Percentiles rank a stretch among this genome's conserved stretches.
Conservation (phyloP, 202 grass and related monocot species). For the Schoenoplectus tabernaemontani region DNA sequence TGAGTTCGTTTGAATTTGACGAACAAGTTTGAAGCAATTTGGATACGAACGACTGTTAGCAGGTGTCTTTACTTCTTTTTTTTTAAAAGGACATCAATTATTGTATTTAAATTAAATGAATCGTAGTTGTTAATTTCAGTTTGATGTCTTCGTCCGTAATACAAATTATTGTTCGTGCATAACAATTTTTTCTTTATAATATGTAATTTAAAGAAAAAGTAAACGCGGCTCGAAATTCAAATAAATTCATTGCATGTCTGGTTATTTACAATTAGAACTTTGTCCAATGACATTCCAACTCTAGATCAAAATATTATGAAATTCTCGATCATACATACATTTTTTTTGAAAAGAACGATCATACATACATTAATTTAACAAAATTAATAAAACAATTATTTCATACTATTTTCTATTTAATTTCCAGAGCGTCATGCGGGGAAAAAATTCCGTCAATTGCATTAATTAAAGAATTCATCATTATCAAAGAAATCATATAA, state of each 20-base stretch:
- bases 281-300: not conserved
- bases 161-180: not conserved
- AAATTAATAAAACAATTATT: too few species aligned
- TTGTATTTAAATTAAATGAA: not conserved
- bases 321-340: too few species aligned
- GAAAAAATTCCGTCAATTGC: not conserved
- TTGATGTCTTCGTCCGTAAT: not conserved
- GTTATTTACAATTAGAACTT: not conserved
- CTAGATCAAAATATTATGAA: not conserved
- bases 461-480: not conserved
- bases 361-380: too few species aligned
- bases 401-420: too few species aligned
- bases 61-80: too few species aligned
- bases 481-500: too few species aligned
- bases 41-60: too few species aligned
- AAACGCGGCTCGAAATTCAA: not conserved
- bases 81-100: too few species aligned
- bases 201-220: not conserved
- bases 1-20: too few species aligned
- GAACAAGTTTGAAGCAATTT: too few species aligned
- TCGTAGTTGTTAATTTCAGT: not conserved
- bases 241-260: not conserved
- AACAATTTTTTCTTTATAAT: not conserved
- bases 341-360: too few species aligned
- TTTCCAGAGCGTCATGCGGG: too few species aligned